Base-by-base conservation (phyloP, 192 early-diverging fungal genomes). In the Spizellomyces sp. region DNA sequence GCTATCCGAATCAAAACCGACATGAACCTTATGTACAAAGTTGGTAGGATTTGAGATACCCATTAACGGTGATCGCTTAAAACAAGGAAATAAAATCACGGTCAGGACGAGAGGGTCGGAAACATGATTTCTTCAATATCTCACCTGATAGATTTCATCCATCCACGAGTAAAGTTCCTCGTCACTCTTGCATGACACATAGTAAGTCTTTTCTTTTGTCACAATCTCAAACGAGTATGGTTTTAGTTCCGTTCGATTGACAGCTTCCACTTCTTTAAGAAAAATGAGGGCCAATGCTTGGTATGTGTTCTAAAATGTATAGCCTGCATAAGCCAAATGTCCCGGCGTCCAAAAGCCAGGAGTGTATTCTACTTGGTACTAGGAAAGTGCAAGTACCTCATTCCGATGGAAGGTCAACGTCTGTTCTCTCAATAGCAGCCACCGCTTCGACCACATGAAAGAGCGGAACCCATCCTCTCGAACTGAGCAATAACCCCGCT, bases 91-190 rank as follows among this genome's bases (percentile, higher is more conserved):
- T 4, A 54, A n/a, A 1, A 54, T 54, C 50, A 36, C 3, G 27
- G 27, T 36, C 27, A 36, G 27, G 27, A 54, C 50, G 12, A 54
- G 50, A 54, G 17, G 50, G 4, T 54, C 1, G 17, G 50, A 36
- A 2, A 36, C 27, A 3, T 36, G 3, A 36, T 36, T 36, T 36
- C n/a, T 19, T 22, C 5, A 5, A 0, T 7, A 7, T 27, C 74
- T 5, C 19, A 93, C 91, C 74, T 91, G 91, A 81, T 98, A 98
- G 77, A 99, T 93, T 74, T 94, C 92, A 73, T 99, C 96, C 87
- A 98, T 94, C 98, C 98, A 99, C 55, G 90, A 90, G 77, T 99
- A 99, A 42, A 99, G 83, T 75, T 99, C 96, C 75, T 96, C 93
- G 77, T 99, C 98, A 73, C 88, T 94, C 75, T 91, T 93, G 77